Conservation (phyloP, 768 basidiomycete species). For the Mycena metata region DNA sequence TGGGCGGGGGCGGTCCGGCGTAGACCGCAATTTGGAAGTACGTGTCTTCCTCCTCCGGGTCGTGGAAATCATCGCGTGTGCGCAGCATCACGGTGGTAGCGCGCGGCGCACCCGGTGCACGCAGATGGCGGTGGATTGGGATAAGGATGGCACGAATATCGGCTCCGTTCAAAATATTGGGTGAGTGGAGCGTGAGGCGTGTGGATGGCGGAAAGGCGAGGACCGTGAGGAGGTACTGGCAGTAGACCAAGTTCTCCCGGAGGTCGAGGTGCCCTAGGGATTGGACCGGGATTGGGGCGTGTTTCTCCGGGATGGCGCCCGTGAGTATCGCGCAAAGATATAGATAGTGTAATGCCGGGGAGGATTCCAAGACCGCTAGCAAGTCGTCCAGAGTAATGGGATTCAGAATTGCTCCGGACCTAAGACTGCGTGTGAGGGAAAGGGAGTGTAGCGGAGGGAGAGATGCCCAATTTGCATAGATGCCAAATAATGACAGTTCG, state of each 20-base stretch:
- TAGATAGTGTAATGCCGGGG: not conserved
- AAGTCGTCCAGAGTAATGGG: not conserved
- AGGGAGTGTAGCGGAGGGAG: not conserved
- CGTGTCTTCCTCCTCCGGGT: too few species aligned
- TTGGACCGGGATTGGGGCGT: not conserved
- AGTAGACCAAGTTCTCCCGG: not conserved
- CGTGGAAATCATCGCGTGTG: not conserved
- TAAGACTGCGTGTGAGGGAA: not conserved
- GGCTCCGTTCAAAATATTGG: not conserved
- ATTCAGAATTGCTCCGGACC: not conserved
- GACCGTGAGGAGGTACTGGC: not conserved
- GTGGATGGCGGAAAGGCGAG: not conserved
- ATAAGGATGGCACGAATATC: constrained; percentile 5
- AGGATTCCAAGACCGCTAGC: not conserved
- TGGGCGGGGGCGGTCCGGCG: not conserved
- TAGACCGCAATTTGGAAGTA: not conserved
- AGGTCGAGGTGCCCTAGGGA: not conserved
- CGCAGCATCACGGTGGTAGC: not conserved
- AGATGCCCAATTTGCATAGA: not conserved
- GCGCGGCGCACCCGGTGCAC: not conserved
- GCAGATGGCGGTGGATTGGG: not conserved
- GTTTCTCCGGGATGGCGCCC: not conserved
- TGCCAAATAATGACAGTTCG: not conserved
- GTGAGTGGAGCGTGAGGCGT: not conserved
- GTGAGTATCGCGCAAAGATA: not conserved